phyloP scores from a whole-genome alignment of 164 flowering plant genomes.

The Brasenia schreberi region DNA sequence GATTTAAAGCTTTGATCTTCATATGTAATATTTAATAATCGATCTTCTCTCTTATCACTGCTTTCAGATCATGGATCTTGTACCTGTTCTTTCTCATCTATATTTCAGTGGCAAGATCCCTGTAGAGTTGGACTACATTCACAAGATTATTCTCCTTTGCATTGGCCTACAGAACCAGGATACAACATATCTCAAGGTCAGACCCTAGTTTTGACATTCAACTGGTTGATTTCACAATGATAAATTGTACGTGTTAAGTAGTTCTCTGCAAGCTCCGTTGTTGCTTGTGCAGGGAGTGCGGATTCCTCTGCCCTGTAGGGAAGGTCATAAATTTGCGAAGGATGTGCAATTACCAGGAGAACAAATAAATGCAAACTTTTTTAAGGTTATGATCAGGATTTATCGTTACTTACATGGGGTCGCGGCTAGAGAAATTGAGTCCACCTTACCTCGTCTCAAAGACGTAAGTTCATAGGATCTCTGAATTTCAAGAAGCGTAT shows the following conservation, averaged over 20 bases:
- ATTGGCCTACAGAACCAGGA: conserved; percentile 63
- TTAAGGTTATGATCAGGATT: conserved; percentile 68
- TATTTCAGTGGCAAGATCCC: conserved; percentile 71
- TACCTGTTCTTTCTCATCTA: conserved; percentile 37
- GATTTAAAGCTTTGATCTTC: no score
- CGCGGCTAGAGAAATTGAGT: conserved; percentile 49
- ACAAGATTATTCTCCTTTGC: conserved; percentile 71
- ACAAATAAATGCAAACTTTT: conserved; percentile 11
- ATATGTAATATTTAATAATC: no score
- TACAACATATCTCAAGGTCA: conserved; percentile 57
- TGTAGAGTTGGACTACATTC: conserved; percentile 49
- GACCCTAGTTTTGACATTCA: background rate
- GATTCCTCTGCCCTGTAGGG: background rate
- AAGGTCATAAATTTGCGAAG: background rate
- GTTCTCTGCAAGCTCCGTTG: background rate
- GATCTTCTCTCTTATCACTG: no score
- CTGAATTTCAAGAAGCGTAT: background rate
- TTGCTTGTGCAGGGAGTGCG: background rate
- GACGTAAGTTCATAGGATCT: conserved; percentile 31
- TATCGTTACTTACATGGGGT: conserved; percentile 36
- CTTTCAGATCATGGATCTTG: conserved; percentile 48
- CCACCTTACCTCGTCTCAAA: conserved; percentile 45
- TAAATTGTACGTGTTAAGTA: background rate
- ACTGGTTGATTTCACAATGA: background rate
- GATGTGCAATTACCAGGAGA: background rate